phyloP scores from a whole-genome alignment of 106 monocot genomes.

The Alisma plantagoaquatica region DNA sequence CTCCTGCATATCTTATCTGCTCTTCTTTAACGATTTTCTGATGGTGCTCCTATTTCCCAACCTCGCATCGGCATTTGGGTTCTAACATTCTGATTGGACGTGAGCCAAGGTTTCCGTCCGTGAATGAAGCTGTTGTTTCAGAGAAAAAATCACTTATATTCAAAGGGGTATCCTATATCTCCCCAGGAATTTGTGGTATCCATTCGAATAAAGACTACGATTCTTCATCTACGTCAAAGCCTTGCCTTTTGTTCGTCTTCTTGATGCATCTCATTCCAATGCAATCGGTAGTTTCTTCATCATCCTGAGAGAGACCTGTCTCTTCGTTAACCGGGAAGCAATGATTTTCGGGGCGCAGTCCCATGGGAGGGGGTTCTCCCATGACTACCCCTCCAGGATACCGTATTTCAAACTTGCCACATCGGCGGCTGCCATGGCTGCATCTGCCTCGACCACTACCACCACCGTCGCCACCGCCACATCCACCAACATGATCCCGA shows the following conservation, averaged over 20 bases:
- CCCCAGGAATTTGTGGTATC: not conserved
- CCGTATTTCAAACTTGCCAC: conserved; percentile 29
- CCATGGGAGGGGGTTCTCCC: conserved; percentile 24
- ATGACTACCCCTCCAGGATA: conserved; percentile 23
- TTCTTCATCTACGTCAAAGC: not conserved
- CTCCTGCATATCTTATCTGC: too few species aligned
- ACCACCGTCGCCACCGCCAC: conserved; percentile 12
- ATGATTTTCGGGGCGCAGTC: conserved; percentile 58
- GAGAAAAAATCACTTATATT: not conserved
- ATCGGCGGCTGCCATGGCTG: conserved; percentile 2
- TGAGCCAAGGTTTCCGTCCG: too few species aligned
- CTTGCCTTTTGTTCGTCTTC: not conserved
- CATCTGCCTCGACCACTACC: not conserved
- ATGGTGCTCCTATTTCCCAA: too few species aligned
- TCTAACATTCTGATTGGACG: too few species aligned
- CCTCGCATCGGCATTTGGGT: too few species aligned
- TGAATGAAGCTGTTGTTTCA: not conserved
- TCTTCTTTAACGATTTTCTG: too few species aligned
- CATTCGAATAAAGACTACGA: not conserved
- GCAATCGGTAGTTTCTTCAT: not conserved
- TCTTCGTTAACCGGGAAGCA: not conserved
- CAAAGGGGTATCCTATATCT: not conserved
- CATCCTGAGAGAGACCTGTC: not conserved
- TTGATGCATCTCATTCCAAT: not conserved
- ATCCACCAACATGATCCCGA: conserved; percentile 13